Base-by-base conservation (phyloP, 768 basidiomycete species). In the Boletus vinaceobasis region DNA sequence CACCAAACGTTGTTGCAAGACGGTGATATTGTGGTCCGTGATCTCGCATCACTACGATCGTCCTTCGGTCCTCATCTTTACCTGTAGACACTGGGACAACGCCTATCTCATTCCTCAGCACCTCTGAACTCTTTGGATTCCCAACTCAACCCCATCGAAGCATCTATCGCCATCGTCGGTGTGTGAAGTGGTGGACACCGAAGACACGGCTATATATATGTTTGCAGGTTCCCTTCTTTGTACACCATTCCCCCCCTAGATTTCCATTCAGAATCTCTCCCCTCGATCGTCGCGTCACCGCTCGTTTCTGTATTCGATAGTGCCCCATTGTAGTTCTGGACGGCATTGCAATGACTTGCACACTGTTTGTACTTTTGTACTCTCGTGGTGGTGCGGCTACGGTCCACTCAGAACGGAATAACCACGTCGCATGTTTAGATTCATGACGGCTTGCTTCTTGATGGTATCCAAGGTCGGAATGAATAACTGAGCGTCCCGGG, bases 131-230 rank as follows among this genome's bases (percentile, higher is more conserved):
- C 74, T 32, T 72, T 65, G n/a, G 75, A 78, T 38, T 70, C 72
- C 36, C 79, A 81, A 48, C 75, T 82, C 35, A 73, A 65, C 35
- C 75, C 79, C 27, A 69, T 82, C 38, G 71, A 77, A 35, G 77
- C 74, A 7, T 72, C 65, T 19, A 69, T 81, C 31, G 64, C 67
- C 17, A 61, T 78, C 11, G 56, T 70, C 19, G 73, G 75, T 27
- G 64, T 70, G 23, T 68, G 52, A 70, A 37, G 27, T 27, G 23
- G 26, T 26, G 21, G 32, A n/a, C 32, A 15, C 27, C 37, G 43
- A 37, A 11, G 48, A 27, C 32, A 36, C 35, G 11, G 42, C 19
- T 11, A 23, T 19, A 54, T 50, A 26, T n/a, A 53, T 35, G 48
- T 32, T 21, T 39, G 32, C 21, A 33, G 1, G 19, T n/a, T 33